These are phyloP conservation scores for Phaffia tasmanica DNA, from an alignment of 768 basidiomycete genomes.

Conservation along the genomic window DNA sequence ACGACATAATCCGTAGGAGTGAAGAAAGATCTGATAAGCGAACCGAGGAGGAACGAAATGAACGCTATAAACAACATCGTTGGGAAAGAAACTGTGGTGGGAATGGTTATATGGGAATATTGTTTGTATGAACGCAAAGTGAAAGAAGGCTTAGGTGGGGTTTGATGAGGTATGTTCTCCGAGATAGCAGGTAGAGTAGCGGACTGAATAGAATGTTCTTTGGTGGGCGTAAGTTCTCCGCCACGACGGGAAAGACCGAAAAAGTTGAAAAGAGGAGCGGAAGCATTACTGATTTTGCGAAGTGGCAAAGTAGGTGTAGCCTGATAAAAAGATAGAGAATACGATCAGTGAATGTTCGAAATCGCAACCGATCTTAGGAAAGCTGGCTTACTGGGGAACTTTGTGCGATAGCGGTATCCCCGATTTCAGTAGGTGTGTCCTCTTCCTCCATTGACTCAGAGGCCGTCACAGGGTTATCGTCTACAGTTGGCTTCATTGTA, in stretches of 20 bases:
- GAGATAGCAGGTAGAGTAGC: too few relatives aligned
- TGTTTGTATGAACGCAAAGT: neutral
- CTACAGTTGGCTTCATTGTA: neutral
- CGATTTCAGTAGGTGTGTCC: too few relatives aligned
- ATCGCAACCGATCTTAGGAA: too few relatives aligned
- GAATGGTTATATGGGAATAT: neutral
- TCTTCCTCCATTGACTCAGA: too few relatives aligned
- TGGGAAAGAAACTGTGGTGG: slow-evolving; percentile 41
- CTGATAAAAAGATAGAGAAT: neutral
- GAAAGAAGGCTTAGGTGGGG: neutral
- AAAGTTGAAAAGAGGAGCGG: slow-evolving; percentile 10
- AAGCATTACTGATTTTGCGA: neutral
- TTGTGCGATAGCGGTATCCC: too few relatives aligned
- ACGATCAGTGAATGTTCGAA: neutral
- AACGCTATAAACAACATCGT: slow-evolving; percentile 66
- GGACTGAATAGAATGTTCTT: too few relatives aligned
- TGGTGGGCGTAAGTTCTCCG: too few relatives aligned
- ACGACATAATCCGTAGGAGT: slow-evolving; percentile 86
- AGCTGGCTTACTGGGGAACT: too few relatives aligned
- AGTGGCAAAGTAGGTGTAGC: neutral
- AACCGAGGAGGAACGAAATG: slow-evolving; percentile 84
- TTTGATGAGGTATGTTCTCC: neutral
- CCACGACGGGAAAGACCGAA: neutral
- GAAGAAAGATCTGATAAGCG: slow-evolving; percentile 72
- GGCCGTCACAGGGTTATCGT: neutral